Evolutionary conservation across 352 stramenopile species (phyloP), one percentile per base, ranked within the genome.

Genomic region (Phytophthora idaei): DNA sequence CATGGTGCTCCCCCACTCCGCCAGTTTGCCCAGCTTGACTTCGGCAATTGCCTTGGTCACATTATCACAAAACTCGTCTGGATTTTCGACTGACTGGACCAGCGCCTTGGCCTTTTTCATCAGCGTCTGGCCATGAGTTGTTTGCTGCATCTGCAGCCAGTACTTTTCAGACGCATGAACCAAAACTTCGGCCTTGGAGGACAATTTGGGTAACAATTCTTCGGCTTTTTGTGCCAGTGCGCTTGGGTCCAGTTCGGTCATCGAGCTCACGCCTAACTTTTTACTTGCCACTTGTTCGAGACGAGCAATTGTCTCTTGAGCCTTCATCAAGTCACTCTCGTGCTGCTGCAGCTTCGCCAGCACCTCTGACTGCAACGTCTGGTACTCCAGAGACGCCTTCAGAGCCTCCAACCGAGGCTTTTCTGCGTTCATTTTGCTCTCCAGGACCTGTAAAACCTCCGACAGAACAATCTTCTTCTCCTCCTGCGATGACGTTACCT

Each of bases 51-150:
- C 82, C 44, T 87, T 86, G 4, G 79, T 89, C 42, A 93, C 83
- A 46, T 91, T 89, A 29, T 81, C 77, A 52, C 81, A 91, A 31
- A 95, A 90, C 27, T 74, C 73, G 29, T 91, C 74, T 0, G 86
- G 85, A 28, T 93, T 86, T 28, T 95, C 87, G 9, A 92, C 83
- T 1, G 86, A 90, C 59, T 89, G 72, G 3, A 90, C 85, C 14
- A 93, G 60, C 25, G 81, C 66, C 49, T 92, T 92, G 0, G 85
- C 85, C 63, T 92, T 89, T 14, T 76, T 77, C 21, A 95, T 69
- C 6, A 95, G 37, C 5, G 68, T 77, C 45, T 92, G 81, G 0
- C 87, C 87, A 55, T 92, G 81, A 0, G 72, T 76, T 3, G 81
- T 93, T 44, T 90, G 74, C 65, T 95, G 85, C 45, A 93, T 82